Conservation (phyloP, 306 rosid species). For the Acacia acuminata region DNA sequence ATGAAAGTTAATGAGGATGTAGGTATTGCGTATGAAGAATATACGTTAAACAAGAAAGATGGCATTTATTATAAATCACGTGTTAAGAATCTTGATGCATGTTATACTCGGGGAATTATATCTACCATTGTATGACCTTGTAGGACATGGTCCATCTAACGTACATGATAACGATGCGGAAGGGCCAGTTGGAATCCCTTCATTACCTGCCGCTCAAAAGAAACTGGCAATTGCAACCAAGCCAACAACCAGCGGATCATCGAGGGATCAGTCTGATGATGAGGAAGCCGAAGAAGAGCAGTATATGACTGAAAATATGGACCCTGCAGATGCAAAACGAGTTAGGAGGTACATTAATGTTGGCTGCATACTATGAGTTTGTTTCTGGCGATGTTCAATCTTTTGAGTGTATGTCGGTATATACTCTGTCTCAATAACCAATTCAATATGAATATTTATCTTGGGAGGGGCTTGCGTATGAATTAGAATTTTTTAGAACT, state of each 20-base stretch:
- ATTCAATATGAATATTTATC: slow-evolving; percentile 1
- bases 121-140: slow-evolving; percentile 27
- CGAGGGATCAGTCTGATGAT: slow-evolving; percentile 81
- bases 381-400: not conserved
- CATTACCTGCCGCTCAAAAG: slow-evolving; percentile 50
- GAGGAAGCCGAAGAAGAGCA: slow-evolving; percentile 88
- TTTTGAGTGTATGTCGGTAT: not conserved
- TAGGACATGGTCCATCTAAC: slow-evolving; percentile 59
- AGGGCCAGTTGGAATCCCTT: slow-evolving; percentile 47
- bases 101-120: slow-evolving; percentile 25
- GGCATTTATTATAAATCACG: not conserved
- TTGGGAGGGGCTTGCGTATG: slow-evolving; percentile 13
- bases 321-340: slow-evolving; percentile 80
- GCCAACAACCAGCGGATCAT: slow-evolving; percentile 83
- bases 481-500: slow-evolving; percentile 21
- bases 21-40: not conserved
- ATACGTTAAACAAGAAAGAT: slow-evolving; percentile 7
- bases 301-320: slow-evolving; percentile 57
- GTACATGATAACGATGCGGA: slow-evolving; percentile 62
- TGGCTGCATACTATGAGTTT: slow-evolving; percentile 23
- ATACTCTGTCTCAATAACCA: not conserved
- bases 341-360: slow-evolving; percentile 75
- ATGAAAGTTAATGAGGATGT: slow-evolving; percentile 6
- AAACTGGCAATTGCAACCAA: slow-evolving; percentile 44
- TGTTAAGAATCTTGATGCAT: not conserved